Conservation (phyloP, 2,329 filamentous ascomycete species). For the Trichoderma atroviride region DNA sequence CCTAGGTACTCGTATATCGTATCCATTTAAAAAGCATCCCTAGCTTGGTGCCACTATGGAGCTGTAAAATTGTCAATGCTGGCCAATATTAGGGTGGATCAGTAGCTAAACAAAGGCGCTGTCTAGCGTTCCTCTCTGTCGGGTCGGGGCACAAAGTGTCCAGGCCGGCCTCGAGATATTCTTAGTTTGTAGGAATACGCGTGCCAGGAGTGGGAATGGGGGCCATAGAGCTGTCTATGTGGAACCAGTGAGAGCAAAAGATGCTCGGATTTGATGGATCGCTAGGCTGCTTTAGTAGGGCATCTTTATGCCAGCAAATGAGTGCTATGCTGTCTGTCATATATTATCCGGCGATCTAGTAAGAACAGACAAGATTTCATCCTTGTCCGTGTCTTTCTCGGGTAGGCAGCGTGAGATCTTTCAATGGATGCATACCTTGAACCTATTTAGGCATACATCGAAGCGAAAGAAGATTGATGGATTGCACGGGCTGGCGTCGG, state of each 20-base stretch:
- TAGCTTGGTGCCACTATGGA: neutral
- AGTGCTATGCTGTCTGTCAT: neutral
- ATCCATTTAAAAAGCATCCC: neutral
- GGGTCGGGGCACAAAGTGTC: slow-evolving; percentile 19
- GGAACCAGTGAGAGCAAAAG: neutral
- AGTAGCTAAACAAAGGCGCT: neutral
- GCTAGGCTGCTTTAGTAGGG: neutral
- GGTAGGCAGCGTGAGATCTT: neutral
- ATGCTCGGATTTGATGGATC: neutral
- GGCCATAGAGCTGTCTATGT: neutral
- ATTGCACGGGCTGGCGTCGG: neutral
- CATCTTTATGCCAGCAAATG: neutral
- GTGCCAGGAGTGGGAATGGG: neutral
- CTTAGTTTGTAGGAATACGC: neutral
- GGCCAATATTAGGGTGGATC: slow-evolving; percentile 8
- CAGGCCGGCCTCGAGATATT: neutral
- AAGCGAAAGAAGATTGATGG: neutral
- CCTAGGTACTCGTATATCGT: neutral
- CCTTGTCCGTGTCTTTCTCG: neutral
- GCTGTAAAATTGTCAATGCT: slow-evolving; percentile 2
- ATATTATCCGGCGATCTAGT: neutral
- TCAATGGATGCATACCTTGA: neutral
- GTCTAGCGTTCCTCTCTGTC: slow-evolving; percentile 26
- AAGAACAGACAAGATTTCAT: neutral
- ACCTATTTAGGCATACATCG: neutral